These are phyloP conservation scores for Taphrina flavorubra DNA, from an alignment of 1,139 yeast species.

Conservation along the genomic window DNA sequence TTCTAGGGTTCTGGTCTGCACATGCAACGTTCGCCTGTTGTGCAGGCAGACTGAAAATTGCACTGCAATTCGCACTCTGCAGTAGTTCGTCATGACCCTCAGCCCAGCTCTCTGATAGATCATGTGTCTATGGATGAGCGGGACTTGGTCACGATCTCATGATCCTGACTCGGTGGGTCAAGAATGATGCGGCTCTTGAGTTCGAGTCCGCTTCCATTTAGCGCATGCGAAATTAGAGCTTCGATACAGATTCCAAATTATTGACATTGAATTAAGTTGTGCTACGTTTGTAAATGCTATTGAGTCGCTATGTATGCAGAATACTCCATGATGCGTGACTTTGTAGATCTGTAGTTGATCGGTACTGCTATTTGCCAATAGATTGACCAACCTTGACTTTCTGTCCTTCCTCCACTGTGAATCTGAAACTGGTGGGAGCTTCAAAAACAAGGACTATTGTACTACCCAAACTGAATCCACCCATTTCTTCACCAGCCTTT, in stretches of 20 bases:
- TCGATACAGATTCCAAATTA: slow-evolving; percentile 6
- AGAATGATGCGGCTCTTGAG: slow-evolving; percentile 30
- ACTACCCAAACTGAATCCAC: slow-evolving; percentile 94
- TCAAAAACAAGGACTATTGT: slow-evolving; percentile 96
- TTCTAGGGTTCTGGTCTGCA: neutral
- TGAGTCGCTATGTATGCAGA: no score
- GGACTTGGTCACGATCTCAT: neutral
- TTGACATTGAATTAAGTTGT: neutral
- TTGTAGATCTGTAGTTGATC: neutral
- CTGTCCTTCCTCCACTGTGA: slow-evolving; percentile 71
- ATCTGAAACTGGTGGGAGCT: slow-evolving; percentile 80
- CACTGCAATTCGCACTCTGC: no score
- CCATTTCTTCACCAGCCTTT: slow-evolving; percentile 91
- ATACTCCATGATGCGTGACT: no score
- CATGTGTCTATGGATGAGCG: slow-evolving; percentile 20
- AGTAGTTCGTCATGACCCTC: neutral
- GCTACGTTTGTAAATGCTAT: neutral
- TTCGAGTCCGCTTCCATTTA: slow-evolving; percentile 23
- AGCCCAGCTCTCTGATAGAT: slow-evolving; percentile 21
- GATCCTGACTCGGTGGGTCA: slow-evolving; percentile 15
- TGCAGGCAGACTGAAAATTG: no score
- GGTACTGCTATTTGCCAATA: neutral
- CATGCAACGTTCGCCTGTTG: neutral
- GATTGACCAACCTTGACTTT: slow-evolving; percentile 74
- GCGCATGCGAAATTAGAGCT: slow-evolving; percentile 37